Evolutionary conservation across 768 basidiomycete genomes (phyloP), one percentile per base, ranked within the genome.

Genomic region (Boletus edulis): DNA sequence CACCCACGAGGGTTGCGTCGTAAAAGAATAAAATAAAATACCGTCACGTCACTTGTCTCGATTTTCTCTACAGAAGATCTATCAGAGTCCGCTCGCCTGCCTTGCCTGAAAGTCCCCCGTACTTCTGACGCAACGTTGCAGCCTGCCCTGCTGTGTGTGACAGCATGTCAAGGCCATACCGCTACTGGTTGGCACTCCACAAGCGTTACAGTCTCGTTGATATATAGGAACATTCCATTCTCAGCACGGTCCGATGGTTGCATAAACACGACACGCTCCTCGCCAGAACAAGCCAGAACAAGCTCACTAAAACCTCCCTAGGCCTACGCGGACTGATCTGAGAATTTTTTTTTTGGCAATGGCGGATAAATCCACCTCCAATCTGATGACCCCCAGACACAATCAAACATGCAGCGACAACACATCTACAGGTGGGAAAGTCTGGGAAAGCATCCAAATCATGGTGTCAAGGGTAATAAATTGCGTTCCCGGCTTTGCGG

Each of bases 161-260:
- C 64, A 61, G 52, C 65, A 46, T 51, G 58, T 67, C 62, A 56
- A 58, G 57, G 56, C 48, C 18, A 62, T 57, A 64, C 65, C 52
- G 57, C 62, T 35, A 63, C 59, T 56, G 62, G 64, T 8, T 27
- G 15, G 49, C 20, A 42, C 56, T 45, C 53, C 53, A 61, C 42
- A 17, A 22, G 39, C 46, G 47, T 52, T n/a, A n/a, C n/a, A n/a
- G n/a, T n/a, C 46, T 51, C 46, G 53, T 55, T 50, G 63, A 20
- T 20, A 61, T 55, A 51, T 59, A 59, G 63, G 35, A 57, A 55
- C 40, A 15, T 35, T 52, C 47, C 40, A 29, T 22, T 12, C 34
- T 35, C 34, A 35, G 14, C 34, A 17, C 55, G 46, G 55, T 54
- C 56, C 60, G 40, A 35, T 35, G 5, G 13, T 6, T 22, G 22